A percentile compares a stretch with the other conserved stretches of the same genome.
phyloP scores from a whole-genome alignment of 768 basidiomycete genomes.

The Austroboletus festivus region DNA sequence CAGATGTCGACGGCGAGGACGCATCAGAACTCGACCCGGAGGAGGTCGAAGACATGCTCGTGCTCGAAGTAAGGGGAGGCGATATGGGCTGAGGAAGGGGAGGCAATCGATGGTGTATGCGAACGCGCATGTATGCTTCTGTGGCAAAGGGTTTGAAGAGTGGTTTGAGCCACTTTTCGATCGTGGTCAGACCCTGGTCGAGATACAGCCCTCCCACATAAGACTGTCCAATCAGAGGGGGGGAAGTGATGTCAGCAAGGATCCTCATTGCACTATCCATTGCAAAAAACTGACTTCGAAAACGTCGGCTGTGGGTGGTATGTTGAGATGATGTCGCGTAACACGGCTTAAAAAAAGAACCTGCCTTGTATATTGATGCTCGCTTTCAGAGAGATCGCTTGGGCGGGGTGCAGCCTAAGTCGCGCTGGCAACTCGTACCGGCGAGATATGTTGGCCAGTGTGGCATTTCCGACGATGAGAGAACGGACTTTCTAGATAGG shows the following conservation, averaged over 20 bases:
- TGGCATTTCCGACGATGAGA: conserved; percentile 70
- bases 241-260: conserved; percentile 2
- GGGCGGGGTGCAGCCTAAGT: conserved; percentile 66
- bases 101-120: conserved; percentile 64
- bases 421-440: conserved; percentile 61
- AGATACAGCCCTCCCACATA: conserved; percentile 76
- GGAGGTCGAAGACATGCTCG: conserved; percentile 17
- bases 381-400: conserved; percentile 65
- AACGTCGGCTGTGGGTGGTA: conserved; percentile 54
- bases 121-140: conserved; percentile 61
- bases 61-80: conserved; percentile 17
- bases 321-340: conserved; percentile 4
- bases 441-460: conserved; percentile 67
- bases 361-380: conserved; percentile 72
- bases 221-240: conserved; percentile 52
- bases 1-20: not conserved
- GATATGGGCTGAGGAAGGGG: conserved; percentile 34
- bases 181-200: conserved; percentile 61
- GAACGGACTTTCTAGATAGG: conserved; percentile 68
- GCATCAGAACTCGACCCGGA: not conserved
- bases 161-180: conserved; percentile 55
- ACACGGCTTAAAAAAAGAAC: conserved; percentile 10
- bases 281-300: conserved; percentile 56
- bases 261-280: not conserved
- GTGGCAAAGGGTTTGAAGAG: conserved; percentile 63